Evolutionary conservation across 1,284 basidiomycete species (phyloP), one percentile per base, ranked within the genome.

Genomic region (Ganoderma lucidum): DNA sequence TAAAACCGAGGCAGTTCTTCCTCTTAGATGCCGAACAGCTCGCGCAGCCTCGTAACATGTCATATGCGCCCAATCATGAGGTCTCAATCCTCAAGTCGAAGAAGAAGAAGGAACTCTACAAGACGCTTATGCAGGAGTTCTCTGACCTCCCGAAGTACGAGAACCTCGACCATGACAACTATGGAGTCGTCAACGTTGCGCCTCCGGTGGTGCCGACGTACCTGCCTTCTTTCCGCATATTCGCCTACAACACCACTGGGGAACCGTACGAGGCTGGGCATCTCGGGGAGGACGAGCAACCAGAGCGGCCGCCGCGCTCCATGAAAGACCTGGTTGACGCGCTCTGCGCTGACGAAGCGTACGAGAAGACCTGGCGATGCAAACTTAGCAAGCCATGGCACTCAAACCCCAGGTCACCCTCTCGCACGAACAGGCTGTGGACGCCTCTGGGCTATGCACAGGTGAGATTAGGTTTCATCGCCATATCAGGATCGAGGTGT

Each of bases 121-220:
- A 88, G 59, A 80, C 81, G 6, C 81, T 93, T 55, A 77, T 87
- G 64, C 78, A 86, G 63, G 88, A 91, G 68, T 92, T 90, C 78
- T 80, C 82, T 30, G 83, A 83, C 56, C 81, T 93, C 42, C 88
- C 88, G 41, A 87, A 86, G 74, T 79, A 81, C 28, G 78, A 82
- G 71, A 82, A 87, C 67, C 71, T 88, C 59, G 87, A 91, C 77
- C 76, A 90, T 76, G 90, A 89, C 76, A 86, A 92, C 74, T 94
- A 91, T 75, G 88, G 87, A 4, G 89, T 93, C 30, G 86, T 96
- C 72, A 95, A 94, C 77, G 91, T 95, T 41, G 87, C 88, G 45
- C 93, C 95, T 9, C 88, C 92, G 55, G 89, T 97, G 39, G 92
- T 97, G 66, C 96, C 96, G n/a, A 96, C 96, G 63, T 97, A 94